Evolutionary conservation across 2,329 filamentous ascomycete genomes (phyloP).

Genomic region (Pseudogymnoascus sp.): DNA sequence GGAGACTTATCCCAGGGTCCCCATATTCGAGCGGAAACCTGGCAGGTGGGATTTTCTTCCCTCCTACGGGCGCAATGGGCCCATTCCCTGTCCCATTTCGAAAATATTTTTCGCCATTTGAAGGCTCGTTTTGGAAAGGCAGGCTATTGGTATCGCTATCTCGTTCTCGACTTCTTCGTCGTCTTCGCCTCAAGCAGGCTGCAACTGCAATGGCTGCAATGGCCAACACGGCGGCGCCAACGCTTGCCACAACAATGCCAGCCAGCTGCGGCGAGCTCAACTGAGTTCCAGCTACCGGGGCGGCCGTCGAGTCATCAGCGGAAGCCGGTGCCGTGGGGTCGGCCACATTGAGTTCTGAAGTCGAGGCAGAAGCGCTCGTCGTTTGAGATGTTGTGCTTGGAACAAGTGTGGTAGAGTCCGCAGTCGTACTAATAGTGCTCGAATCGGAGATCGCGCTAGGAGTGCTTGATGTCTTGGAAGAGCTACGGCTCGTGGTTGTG

Average conservation of each 20-base stretch:
- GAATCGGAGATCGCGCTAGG: conserved; percentile 14
- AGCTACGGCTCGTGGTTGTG: conserved; percentile 10
- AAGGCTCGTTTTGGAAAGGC: conserved; percentile 24
- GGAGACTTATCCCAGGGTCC: conserved; percentile 25
- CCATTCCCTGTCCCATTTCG: conserved; percentile 14
- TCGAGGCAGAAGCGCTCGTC: not conserved
- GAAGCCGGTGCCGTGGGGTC: not conserved
- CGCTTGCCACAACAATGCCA: conserved; percentile 49
- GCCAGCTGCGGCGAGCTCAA: conserved; percentile 41
- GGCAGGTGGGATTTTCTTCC: conserved; percentile 18
- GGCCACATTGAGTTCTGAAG: not conserved
- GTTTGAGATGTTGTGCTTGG: conserved; percentile 15
- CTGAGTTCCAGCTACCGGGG: conserved; percentile 8
- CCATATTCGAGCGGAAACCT: conserved; percentile 23
- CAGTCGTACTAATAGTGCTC: conserved; percentile 15
- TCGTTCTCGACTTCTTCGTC: conserved; percentile 21
- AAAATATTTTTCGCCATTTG: conserved; percentile 15
- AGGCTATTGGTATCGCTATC: conserved; percentile 25
- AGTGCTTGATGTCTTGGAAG: conserved; percentile 10
- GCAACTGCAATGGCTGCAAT: conserved; percentile 37
- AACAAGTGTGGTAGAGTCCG: conserved; percentile 14
- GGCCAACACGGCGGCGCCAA: conserved; percentile 41
- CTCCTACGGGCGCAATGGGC: conserved; percentile 14
- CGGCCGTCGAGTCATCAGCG: not conserved
- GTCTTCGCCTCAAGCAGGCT: conserved; percentile 26